phyloP scores from a whole-genome alignment of 176 grass and related monocot species.

The Avena eriantha region DNA sequence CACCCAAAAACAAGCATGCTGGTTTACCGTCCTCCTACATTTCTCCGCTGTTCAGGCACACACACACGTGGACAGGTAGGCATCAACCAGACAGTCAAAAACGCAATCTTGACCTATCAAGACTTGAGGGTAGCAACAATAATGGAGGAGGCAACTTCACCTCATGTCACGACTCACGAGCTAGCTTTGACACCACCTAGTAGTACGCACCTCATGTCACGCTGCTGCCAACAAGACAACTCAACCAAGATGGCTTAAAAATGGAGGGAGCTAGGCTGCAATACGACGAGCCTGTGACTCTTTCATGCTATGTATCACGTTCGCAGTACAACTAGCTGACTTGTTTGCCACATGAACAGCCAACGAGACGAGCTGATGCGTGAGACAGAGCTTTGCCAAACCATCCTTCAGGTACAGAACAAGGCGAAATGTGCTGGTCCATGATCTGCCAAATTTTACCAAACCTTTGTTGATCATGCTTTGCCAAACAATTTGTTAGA shows the following conservation, averaged over 20 bases:
- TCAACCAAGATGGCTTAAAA: neutral
- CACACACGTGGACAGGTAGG: neutral
- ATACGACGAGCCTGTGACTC: neutral
- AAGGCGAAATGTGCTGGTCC: neutral
- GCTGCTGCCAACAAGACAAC: slow-evolving; percentile 7
- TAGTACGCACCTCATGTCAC: neutral
- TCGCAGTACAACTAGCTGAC: neutral
- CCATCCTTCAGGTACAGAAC: neutral
- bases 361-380: no score
- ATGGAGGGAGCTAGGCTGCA: neutral
- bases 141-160: slow-evolving; percentile 2
- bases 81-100: slow-evolving; percentile 16
- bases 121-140: neutral
- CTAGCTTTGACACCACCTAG: neutral
- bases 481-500: neutral
- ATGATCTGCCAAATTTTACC: slow-evolving; percentile 9
- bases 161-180: slow-evolving; percentile 14
- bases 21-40: neutral
- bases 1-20: no score
- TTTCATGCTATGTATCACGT: neutral
- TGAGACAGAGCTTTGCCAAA: neutral
- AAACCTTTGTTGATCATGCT: neutral
- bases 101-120: slow-evolving; percentile 8
- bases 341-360: no score
- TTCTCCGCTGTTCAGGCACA: neutral